A percentile compares a stretch with the other conserved stretches of the same genome.
phyloP scores from a whole-genome alignment of 495 filamentous ascomycete species.

The Hypoxylon fragiforme region DNA sequence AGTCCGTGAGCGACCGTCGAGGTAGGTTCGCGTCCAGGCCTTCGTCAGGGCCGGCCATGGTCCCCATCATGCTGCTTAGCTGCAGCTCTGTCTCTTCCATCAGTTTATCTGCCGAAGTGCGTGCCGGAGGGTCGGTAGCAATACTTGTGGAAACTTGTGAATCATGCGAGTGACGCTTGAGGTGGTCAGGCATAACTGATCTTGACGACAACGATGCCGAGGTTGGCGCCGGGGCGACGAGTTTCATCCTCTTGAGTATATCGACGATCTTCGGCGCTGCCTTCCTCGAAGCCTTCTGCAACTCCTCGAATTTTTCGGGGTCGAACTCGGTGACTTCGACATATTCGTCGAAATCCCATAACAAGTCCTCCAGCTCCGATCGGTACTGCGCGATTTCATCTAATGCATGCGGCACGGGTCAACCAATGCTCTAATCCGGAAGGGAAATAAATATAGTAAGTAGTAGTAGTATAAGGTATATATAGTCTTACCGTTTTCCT shows the following conservation, averaged over 20 bases:
- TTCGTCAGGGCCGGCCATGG: constrained; percentile 35
- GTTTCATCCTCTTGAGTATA: constrained; percentile 47
- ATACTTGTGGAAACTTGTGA: constrained; percentile 33
- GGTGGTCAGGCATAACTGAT: constrained; percentile 16
- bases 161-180: constrained; percentile 19
- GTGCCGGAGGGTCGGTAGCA: constrained; percentile 26
- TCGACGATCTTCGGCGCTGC: constrained; percentile 44
- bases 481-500: constrained; percentile 44
- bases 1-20: constrained; percentile 21
- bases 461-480: not conserved
- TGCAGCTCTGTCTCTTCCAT: constrained; percentile 33
- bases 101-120: constrained; percentile 25
- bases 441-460: no score
- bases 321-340: constrained; percentile 46
- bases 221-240: constrained; percentile 35
- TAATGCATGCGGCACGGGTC: constrained; percentile 13
- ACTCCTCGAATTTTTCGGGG: constrained; percentile 39
- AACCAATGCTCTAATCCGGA: constrained; percentile 3
- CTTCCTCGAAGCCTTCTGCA: constrained; percentile 43
- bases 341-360: constrained; percentile 51
- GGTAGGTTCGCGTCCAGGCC: constrained; percentile 25
- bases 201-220: constrained; percentile 25
- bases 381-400: constrained; percentile 47
- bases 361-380: constrained; percentile 41
- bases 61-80: constrained; percentile 29